Evolutionary conservation across 2,329 filamentous ascomycete genomes (phyloP), one percentile per base, ranked within the genome.

Genomic region (Canariomyces notabilis): DNA sequence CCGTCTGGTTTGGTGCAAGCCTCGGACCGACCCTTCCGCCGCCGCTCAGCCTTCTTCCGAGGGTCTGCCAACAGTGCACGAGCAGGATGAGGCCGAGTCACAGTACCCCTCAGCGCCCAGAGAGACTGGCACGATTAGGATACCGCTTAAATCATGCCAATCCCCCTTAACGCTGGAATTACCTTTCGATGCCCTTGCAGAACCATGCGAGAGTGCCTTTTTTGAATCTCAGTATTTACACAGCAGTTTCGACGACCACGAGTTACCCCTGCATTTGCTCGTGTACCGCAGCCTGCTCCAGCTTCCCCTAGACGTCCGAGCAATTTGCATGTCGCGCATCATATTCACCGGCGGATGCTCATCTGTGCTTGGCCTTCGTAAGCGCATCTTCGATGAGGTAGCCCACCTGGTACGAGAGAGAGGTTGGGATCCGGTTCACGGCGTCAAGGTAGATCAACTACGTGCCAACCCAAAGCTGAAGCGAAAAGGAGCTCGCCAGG

Each of bases 311-410:
- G 93, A 98, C 64, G 82, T 90, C 4, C 82, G 93, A 19, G 83
- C 86, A 1, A 68, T 84, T 4, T 96, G 91, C 64, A 93, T 96
- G 82, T 83, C 89, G 1, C 85, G 91, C 32, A 86, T 97, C 37
- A 73, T 95, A 14, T 86, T 98, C 59, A 85, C 84, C 0, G 93
- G 93, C 23, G 89, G 89, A 2, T 85, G 85, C 38, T 82, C 89
- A 5, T 77, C 77, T 20, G 81, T 96, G 7, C 77, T 90, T 1
- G 93, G 93, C 1, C 69, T 98, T 20, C 89, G 87, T 54, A 74
- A 76, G 19, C 80, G 91, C 20, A 75, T 95, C 31, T 67, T 95
- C 23, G 77, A 85, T 46, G 90, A 97, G 57, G 67, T 97, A 1
- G 75, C 77, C 4, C 66, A 69, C 1, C 69, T 95, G 1, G 74